Evolutionary conservation across 768 basidiomycete species (phyloP), one percentile per base, ranked within the genome.

Genomic region (Lentinus brumalis): DNA sequence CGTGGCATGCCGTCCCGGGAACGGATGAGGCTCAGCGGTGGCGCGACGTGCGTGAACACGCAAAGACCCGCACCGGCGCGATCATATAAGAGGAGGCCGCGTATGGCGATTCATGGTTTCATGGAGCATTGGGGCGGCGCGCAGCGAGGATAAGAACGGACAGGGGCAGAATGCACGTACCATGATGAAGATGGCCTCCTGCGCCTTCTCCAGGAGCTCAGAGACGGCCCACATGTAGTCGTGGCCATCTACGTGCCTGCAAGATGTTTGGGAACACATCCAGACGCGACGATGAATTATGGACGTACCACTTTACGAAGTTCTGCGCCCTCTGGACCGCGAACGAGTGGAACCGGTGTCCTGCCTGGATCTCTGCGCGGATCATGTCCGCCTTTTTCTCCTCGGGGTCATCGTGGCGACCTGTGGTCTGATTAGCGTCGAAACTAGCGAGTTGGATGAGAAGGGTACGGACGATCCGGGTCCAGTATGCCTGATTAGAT

Each of bases 191-290:
- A 98, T 97, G 32, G 75, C 85, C 69, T 96, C 91, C 59, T 82
- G 82, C 3, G 92, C 92, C 38, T 77, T 83, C 50, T 91, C 90
- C n/a, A 98, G 80, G 75, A 96, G 80, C 75, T 96, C 94, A 1
- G 92, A 93, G 39, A 97, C 71, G 0, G 96, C 96, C 84, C 90
- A 98, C 83, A 98, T 91, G 73, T 96, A 98, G 76, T 98, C 96
- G 59, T 97, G 93, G 0, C 96, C 96, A 67, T 96, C 96, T 50
- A 96, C 83, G 70, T 95, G 94, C 88, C 89, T 86, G 53, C 12
- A 58, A 18, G 14, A 58, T 46, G 14, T 16, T 10, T 46, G 41
- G n/a, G 55, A 47, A n/a, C 21, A 11, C 41, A 18, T 32, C n/a
- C 41, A 18, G 21, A 18, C 7, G 9, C 18, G 49, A 9, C 6